A percentile compares a stretch with the other conserved stretches of the same genome.
These are phyloP conservation scores for Kingdonia uniflora DNA, from an alignment of 164 flowering plant genomes.

Conservation along the genomic window DNA sequence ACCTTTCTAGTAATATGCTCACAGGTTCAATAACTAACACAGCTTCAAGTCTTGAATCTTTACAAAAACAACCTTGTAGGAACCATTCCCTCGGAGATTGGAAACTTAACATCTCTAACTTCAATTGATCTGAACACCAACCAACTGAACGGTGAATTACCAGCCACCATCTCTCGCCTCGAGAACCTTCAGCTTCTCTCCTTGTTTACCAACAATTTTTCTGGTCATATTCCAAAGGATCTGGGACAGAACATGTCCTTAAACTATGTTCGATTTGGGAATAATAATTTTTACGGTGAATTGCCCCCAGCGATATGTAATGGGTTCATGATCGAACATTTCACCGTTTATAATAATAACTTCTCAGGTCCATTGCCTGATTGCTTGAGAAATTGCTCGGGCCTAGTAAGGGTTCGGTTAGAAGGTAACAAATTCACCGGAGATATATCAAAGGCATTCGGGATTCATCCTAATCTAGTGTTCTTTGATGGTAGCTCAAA, in stretches of 20 bases:
- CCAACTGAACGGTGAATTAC: conserved; percentile 28
- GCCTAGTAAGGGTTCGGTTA: conserved; percentile 35
- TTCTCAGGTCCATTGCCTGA: conserved; percentile 49
- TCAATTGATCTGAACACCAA: conserved; percentile 20
- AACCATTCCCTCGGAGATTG: conserved; percentile 28
- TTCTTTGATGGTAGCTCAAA: conserved; percentile 22
- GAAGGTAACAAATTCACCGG: conserved; percentile 44
- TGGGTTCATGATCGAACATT: conserved; percentile 20
- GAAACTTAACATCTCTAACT: conserved; percentile 16
- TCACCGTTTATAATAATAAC: conserved; percentile 36
- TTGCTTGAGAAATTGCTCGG: conserved; percentile 44
- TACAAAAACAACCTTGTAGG: conserved; percentile 31
- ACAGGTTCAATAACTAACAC: conserved; percentile 40
- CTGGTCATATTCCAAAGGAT: conserved; percentile 33
- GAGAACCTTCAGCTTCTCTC: conserved; percentile 16
- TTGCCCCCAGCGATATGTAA: conserved; percentile 50
- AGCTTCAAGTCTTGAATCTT: conserved; percentile 17
- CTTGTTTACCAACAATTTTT: conserved; percentile 23
- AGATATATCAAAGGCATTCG: conserved; percentile 27
- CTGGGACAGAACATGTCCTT: conserved; percentile 25
- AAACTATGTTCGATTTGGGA: conserved; percentile 30
- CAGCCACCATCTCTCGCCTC: conserved; percentile 23
- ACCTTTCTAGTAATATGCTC: conserved; percentile 45
- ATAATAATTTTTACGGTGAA: conserved; percentile 53
- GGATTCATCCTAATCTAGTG: conserved; percentile 22